Evolutionary conservation across 345 rosid genomes (phyloP).

Genomic region (Eucalyptus tenuipes): DNA sequence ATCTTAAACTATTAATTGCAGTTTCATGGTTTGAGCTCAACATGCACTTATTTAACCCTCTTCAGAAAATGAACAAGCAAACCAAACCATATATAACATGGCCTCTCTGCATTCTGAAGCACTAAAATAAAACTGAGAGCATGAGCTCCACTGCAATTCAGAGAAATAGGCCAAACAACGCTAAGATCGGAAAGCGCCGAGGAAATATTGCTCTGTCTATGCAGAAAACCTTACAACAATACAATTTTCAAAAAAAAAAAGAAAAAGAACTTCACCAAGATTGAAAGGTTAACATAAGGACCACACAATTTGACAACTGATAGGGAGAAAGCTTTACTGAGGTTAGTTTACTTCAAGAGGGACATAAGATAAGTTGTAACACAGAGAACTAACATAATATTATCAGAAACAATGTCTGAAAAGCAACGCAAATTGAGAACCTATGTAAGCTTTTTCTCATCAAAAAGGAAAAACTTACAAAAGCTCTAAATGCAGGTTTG

Average conservation of each 20-base stretch:
- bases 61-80: neutral
- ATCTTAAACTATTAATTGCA: neutral
- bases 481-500: constrained; percentile 91
- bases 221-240: neutral
- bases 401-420: neutral
- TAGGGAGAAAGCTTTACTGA: neutral
- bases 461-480: constrained; percentile 41
- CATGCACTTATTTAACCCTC: neutral
- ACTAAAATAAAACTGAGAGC: neutral
- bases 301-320: neutral
- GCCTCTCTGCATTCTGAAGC: neutral
- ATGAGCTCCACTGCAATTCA: neutral
- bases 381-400: neutral
- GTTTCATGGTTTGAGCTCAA: neutral
- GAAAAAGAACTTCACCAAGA: neutral
- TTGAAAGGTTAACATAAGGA: neutral
- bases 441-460: neutral
- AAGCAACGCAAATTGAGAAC: neutral
- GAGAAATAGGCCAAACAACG: neutral
- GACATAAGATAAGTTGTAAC: neutral
- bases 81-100: neutral
- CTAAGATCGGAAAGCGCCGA: neutral
- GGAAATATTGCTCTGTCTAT: neutral
- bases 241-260: neutral
- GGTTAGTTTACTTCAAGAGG: neutral